Base-by-base conservation (phyloP, 768 basidiomycete species). In the Boletellus ananas region DNA sequence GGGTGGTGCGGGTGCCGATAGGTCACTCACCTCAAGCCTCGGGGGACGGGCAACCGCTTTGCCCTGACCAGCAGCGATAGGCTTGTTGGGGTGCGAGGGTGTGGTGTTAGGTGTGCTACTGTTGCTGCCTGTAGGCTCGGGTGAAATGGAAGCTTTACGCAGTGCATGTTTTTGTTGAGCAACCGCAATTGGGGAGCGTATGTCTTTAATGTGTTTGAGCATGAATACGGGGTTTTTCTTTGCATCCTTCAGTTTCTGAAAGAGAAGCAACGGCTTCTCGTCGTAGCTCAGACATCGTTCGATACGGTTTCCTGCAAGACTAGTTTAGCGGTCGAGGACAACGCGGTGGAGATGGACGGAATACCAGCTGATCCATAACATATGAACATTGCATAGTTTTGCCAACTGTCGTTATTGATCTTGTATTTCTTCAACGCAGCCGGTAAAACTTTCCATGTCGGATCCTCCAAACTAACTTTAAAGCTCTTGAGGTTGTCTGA, bases 151-250 rank as follows among this genome's bases (percentile, higher is more conserved):
- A 5, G 87, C 88, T 69, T 89, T 90, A 38, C 93, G 84, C 9
- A 87, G 80, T 2, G 90, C 90, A 62, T 96, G 94, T 68, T 99
- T 99, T 67, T 94, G 90, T 60, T 94, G 89, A 3, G 96, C 96
- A 36, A 98, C 93, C 9, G 85, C 92, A 54, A 98, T 98, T 0
- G 96, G 96, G 6, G 94, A 96, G 40, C 92, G 87, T 52, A 99
- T 97, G 63, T 99, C 96, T 64, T 70, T 70, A 70, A 94, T 94
- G 56, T 95, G 91, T 55, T 94, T 90, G 47, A 95, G 80, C 96
- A 99, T 99, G 70, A 99, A 99, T 8, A 99, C 95, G 2, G 96
- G 95, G 55, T 96, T 94, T 72, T 97, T 97, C 70, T 93, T 92
- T 2, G 87, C 84, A 57, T 99, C 96, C 65, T 98, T 99, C 49